phyloP scores from a whole-genome alignment of 768 basidiomycete genomes.

The Auriscalpium microsporum region DNA sequence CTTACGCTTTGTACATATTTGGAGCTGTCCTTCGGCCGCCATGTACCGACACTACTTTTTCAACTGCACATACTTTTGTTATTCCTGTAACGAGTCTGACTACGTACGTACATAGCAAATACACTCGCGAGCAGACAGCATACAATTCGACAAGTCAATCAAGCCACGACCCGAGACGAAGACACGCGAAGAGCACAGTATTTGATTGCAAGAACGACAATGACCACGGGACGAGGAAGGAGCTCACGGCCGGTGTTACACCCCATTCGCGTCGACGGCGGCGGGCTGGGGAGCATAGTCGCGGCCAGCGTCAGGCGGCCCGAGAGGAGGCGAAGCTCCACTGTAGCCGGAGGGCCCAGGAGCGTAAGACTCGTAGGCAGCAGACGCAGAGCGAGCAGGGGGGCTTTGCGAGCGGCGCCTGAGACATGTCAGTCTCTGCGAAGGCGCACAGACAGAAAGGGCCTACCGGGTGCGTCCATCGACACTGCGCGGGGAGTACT shows the following conservation, averaged over 20 bases:
- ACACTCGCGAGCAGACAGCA: neutral
- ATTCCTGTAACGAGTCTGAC: too few relatives aligned
- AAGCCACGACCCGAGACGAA: neutral
- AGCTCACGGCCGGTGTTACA: neutral
- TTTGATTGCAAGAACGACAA: neutral
- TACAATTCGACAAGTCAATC: neutral
- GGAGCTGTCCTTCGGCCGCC: too few relatives aligned
- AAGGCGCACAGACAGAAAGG: neutral
- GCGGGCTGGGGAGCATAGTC: constrained; percentile 16
- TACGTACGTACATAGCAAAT: neutral
- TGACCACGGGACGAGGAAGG: neutral
- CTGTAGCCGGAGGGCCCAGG: constrained; percentile 7
- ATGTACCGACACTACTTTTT: too few relatives aligned
- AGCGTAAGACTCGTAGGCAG: constrained; percentile 15
- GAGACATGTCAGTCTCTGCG: neutral
- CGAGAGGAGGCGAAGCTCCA: constrained; percentile 8
- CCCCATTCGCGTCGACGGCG: neutral
- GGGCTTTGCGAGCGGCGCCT: constrained; percentile 20
- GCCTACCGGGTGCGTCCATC: constrained; percentile 14
- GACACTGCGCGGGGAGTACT: constrained; percentile 18
- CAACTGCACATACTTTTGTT: too few relatives aligned
- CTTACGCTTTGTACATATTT: too few relatives aligned
- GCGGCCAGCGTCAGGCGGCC: constrained; percentile 14
- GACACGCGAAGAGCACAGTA: neutral
- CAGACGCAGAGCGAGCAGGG: constrained; percentile 10